Evolutionary conservation across 192 early-diverging fungal species (phyloP).

Genomic region (Gaertneriomyces sp.): DNA sequence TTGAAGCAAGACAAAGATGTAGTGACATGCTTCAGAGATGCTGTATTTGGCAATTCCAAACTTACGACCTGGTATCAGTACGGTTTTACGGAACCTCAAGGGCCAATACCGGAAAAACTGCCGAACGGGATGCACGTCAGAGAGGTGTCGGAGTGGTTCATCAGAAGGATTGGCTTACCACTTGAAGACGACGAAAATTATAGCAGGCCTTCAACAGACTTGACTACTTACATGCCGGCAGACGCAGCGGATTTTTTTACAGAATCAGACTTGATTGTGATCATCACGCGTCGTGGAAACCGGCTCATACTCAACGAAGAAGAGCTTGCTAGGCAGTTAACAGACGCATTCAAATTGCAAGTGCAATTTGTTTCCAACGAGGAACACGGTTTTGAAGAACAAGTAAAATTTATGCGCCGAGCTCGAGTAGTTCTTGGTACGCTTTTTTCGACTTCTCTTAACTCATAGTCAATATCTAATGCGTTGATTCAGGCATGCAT

Average conservation of each 20-base stretch:
- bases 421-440: conserved; percentile 41
- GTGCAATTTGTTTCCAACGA: conserved; percentile 48
- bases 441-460: neutral
- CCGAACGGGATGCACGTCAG: conserved; percentile 48
- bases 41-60: conserved; percentile 42
- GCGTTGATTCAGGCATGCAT: conserved; percentile 37
- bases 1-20: conserved; percentile 39
- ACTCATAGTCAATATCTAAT: neutral
- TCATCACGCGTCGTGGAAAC: conserved; percentile 40
- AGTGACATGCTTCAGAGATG: conserved; percentile 51
- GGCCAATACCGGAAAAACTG: conserved; percentile 38
- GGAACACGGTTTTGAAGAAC: conserved; percentile 47
- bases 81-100: conserved; percentile 47
- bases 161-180: conserved; percentile 33
- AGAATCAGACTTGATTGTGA: conserved; percentile 43
- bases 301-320: conserved; percentile 48
- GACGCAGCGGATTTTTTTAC: conserved; percentile 15
- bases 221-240: neutral
- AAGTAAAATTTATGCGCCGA: conserved; percentile 42
- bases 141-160: conserved; percentile 44
- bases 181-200: conserved; percentile 36
- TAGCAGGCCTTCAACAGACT: neutral
- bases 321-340: conserved; percentile 28
- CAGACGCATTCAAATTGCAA: conserved; percentile 23
- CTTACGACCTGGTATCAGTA: conserved; percentile 55